Percentiles rank a stretch among this genome's conserved stretches.
Conservation (phyloP, 495 filamentous ascomycete species). For the Penicillium pulvis region DNA sequence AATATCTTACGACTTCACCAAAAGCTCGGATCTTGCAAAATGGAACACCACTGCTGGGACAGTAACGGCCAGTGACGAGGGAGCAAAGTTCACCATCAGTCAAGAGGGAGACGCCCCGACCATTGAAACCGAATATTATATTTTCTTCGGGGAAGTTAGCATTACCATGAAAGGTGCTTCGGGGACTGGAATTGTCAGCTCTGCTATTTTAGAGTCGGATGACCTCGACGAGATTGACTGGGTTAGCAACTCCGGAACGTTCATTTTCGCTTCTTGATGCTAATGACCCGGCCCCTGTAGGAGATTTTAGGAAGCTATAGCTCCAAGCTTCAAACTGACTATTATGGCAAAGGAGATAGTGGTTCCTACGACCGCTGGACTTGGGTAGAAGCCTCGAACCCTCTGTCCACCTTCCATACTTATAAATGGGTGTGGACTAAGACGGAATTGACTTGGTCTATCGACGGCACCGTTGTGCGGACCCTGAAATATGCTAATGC, state of each 20-base stretch:
- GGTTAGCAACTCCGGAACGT: conserved; percentile 48
- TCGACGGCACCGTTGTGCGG: conserved; percentile 73
- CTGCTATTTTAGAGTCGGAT: conserved; percentile 83
- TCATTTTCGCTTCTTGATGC: too few relatives aligned
- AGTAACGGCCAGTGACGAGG: conserved; percentile 51
- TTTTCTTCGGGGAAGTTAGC: conserved; percentile 48
- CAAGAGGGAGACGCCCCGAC: conserved; percentile 74
- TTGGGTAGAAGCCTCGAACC: conserved; percentile 56
- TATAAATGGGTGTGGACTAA: conserved; percentile 86
- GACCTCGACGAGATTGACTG: conserved; percentile 93
- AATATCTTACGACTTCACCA: conserved; percentile 57
- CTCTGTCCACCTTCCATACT: conserved; percentile 72
- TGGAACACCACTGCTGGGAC: conserved; percentile 63
- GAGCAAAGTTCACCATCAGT: conserved; percentile 70
- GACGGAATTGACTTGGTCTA: conserved; percentile 70
- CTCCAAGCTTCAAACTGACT: conserved; percentile 80
- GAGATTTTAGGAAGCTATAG: conserved; percentile 59
- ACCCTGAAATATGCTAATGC: conserved; percentile 61
- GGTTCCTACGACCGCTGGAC: conserved; percentile 75
- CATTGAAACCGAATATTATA: conserved; percentile 43
- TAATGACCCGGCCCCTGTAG: conserved; percentile 15
- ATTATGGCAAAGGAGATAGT: conserved; percentile 90
- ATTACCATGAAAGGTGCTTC: conserved; percentile 70
- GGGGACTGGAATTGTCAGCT: conserved; percentile 77
- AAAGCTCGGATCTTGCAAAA: conserved; percentile 19